phyloP scores from a whole-genome alignment of 177 flowering plant species.

The Vitis hybrid region DNA sequence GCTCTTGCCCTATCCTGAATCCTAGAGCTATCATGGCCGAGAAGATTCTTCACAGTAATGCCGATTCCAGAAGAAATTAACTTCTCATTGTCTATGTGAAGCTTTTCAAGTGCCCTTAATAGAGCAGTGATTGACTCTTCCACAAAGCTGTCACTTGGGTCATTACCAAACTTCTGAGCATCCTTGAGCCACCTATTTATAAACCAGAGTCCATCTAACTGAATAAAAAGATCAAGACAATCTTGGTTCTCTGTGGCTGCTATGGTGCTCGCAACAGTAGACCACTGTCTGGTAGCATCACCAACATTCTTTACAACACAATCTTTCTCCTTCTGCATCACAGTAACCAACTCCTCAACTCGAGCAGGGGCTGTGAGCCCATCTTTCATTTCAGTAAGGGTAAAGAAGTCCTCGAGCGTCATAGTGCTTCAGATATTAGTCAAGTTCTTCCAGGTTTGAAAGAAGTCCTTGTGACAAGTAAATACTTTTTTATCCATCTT shows the following conservation, averaged over 20 bases:
- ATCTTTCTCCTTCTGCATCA: slow-evolving; percentile 66
- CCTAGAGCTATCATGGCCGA: slow-evolving; percentile 41
- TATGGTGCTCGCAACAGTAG: slow-evolving; percentile 75
- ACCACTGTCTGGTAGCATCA: slow-evolving; percentile 83
- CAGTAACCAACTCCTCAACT: slow-evolving; percentile 69
- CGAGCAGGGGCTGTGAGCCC: slow-evolving; percentile 77
- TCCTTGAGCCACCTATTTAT: slow-evolving; percentile 76
- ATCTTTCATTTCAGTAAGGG: slow-evolving; percentile 81
- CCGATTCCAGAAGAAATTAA: slow-evolving; percentile 52
- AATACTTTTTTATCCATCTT: slow-evolving; percentile 20
- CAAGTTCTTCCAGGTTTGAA: slow-evolving; percentile 23
- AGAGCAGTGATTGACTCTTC: slow-evolving; percentile 59
- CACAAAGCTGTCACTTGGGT: slow-evolving; percentile 40
- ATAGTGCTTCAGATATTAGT: slow-evolving; percentile 39
- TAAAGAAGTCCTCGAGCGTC: slow-evolving; percentile 90
- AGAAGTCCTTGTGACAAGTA: neutral
- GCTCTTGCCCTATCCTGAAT: slow-evolving; percentile 63
- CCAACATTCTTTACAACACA: slow-evolving; percentile 47
- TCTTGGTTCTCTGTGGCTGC: slow-evolving; percentile 71
- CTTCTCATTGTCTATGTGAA: slow-evolving; percentile 45
- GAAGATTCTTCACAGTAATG: slow-evolving; percentile 49
- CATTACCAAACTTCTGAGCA: slow-evolving; percentile 40
- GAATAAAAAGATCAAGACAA: slow-evolving; percentile 76
- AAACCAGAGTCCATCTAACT: slow-evolving; percentile 66
- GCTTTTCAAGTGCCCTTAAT: slow-evolving; percentile 64